Evolutionary conservation across 1,139 yeast genomes (phyloP).

Genomic region (Saccharomyces hybrid): DNA sequence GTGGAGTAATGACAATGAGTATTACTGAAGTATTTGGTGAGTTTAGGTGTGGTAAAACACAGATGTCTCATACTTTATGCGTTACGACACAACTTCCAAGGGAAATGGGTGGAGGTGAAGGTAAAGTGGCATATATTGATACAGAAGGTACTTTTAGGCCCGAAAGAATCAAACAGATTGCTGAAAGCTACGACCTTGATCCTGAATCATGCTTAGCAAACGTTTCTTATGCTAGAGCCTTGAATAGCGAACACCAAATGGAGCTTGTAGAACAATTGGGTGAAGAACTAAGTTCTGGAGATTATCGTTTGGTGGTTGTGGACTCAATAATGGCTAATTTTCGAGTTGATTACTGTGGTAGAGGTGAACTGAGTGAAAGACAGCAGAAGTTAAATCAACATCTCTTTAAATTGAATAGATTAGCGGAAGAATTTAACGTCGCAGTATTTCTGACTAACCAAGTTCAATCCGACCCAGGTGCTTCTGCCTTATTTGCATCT

Average conservation of each 20-base stretch:
- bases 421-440: slow-evolving; percentile 52
- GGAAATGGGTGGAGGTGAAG: slow-evolving; percentile 53
- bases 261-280: slow-evolving; percentile 50
- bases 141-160: slow-evolving; percentile 58
- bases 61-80: slow-evolving; percentile 52
- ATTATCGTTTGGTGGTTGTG: slow-evolving; percentile 40
- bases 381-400: slow-evolving; percentile 57
- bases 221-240: slow-evolving; percentile 50
- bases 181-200: slow-evolving; percentile 48
- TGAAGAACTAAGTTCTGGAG: slow-evolving; percentile 43
- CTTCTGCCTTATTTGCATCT: slow-evolving; percentile 54
- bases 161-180: slow-evolving; percentile 48
- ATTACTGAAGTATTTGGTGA: slow-evolving; percentile 59
- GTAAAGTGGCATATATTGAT: slow-evolving; percentile 54
- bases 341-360: slow-evolving; percentile 51
- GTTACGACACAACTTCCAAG: slow-evolving; percentile 52
- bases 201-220: slow-evolving; percentile 47
- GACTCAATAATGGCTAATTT: slow-evolving; percentile 60
- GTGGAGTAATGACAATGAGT: slow-evolving; percentile 55
- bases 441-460: slow-evolving; percentile 57
- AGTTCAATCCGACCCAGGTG: slow-evolving; percentile 62
- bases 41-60: slow-evolving; percentile 56
- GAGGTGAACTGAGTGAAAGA: slow-evolving; percentile 55
- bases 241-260: slow-evolving; percentile 55
- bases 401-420: slow-evolving; percentile 43